Evolutionary conservation across 2,329 filamentous ascomycete genomes (phyloP), one percentile per base, ranked within the genome.

Genomic region (Ophiosphaerella narmari): DNA sequence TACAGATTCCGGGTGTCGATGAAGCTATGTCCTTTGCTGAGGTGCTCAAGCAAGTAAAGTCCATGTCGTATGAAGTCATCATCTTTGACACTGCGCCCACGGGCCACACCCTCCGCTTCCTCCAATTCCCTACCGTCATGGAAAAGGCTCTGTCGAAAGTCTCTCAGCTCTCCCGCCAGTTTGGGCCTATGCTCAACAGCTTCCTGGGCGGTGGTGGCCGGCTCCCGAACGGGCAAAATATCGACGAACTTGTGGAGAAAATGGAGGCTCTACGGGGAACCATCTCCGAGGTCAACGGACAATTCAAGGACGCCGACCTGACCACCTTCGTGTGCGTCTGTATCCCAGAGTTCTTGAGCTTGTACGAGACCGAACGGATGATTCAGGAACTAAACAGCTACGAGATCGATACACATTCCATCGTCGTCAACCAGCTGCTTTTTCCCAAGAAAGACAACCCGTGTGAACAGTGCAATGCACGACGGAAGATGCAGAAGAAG

Each of bases 21-120:
- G 94, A 99, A 77, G 94, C 94, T 74, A 99, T 99, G 94, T 97
- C 92, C 49, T 99, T 99, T 72, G 94, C 94, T 73, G 94, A 99
- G 79, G 94, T 99, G 59, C 84, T 99, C 68, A 99, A 99, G 78
- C 94, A 99, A 77, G 94, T 99, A 79, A 97, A 97, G 79, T 96
- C 91, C 35, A 89, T 97, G 72, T 96, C 91, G 42, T 99, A 99
- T 83, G 94, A 97, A 75, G 91, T 93, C 68, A 97, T 99, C 78
- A 90, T 99, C 75, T 99, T 99, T 83, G 94, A 99, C 76, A 99
- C 94, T 31, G 94, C 94, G 3, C 94, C 94, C 13, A 99, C 94
- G 13, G 94, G 94, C 63, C 94, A 99, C 82, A 99, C 94, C 1
- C 87, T 99, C 53, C 93, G 94, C 66, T 99, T 99, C 83, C 85